These are phyloP conservation scores for Linnemannia zychae DNA, from an alignment of 192 early-diverging fungal species.

Conservation along the genomic window DNA sequence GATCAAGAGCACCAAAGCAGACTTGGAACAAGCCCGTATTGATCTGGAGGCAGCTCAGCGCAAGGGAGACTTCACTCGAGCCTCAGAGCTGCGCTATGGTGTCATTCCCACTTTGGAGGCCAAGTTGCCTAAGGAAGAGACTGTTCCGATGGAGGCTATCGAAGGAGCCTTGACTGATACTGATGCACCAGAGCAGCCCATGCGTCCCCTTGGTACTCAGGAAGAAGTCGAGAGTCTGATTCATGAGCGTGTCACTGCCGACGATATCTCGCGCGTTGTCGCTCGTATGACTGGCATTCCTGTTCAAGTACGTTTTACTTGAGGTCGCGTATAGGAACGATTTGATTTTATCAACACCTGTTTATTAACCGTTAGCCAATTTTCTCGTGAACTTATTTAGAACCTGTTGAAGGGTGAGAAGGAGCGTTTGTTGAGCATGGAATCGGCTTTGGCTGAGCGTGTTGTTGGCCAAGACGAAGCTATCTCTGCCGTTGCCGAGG, in stretches of 20 bases:
- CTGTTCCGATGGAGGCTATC: conserved; percentile 57
- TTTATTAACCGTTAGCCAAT: background rate
- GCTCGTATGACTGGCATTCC: conserved; percentile 85
- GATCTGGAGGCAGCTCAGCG: conserved; percentile 83
- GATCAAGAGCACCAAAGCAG: conserved; percentile 76
- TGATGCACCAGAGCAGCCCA: conserved; percentile 17
- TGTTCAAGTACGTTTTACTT: conserved; percentile 64
- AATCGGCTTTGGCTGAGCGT: conserved; percentile 66
- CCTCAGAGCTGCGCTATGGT: conserved; percentile 85
- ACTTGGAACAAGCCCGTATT: conserved; percentile 79
- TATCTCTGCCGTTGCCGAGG: conserved; percentile 76
- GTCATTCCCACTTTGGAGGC: conserved; percentile 81
- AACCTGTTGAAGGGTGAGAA: conserved; percentile 78
- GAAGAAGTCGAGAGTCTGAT: conserved; percentile 68
- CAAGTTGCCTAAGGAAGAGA: conserved; percentile 68
- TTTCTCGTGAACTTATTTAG: conserved; percentile 13
- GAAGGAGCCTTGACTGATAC: conserved; percentile 51
- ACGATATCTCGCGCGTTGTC: conserved; percentile 83
- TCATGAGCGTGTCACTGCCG: conserved; percentile 85
- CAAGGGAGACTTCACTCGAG: conserved; percentile 76
- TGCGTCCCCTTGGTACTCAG: conserved; percentile 41
- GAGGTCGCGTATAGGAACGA: background rate
- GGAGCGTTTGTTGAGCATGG: conserved; percentile 81
- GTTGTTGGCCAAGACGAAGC: conserved; percentile 85
- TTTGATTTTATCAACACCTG: background rate